Evolutionary conservation across 2,329 filamentous ascomycete species (phyloP).

Genomic region (Verticillium longisporum): DNA sequence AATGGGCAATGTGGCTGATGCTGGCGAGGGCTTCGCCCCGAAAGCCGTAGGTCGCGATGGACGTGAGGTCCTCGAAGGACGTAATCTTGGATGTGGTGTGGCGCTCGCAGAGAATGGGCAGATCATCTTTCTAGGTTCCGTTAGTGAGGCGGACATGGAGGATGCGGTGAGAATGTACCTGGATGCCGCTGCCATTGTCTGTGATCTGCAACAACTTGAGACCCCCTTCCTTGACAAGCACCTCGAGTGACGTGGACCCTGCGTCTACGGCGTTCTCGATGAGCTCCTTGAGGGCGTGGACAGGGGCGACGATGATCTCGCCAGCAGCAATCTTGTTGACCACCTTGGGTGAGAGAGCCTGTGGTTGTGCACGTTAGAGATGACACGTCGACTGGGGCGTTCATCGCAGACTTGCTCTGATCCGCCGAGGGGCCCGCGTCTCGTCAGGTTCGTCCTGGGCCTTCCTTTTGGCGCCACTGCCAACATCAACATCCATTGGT

Average conservation of each 20-base stretch:
- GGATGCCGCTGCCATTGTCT: slow-evolving; percentile 93
- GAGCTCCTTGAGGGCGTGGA: slow-evolving; percentile 91
- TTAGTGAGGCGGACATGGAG: slow-evolving; percentile 10
- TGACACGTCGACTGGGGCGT: neutral
- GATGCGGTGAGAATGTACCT: slow-evolving; percentile 47
- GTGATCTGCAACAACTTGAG: slow-evolving; percentile 94
- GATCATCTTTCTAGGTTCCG: slow-evolving; percentile 67
- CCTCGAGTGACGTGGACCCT: slow-evolving; percentile 85
- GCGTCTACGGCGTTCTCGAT: slow-evolving; percentile 97
- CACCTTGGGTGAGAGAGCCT: slow-evolving; percentile 86
- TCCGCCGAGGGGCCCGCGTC: slow-evolving; percentile 37
- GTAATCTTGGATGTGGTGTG: slow-evolving; percentile 97
- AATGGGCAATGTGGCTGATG: slow-evolving; percentile 96
- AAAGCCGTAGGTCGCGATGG: slow-evolving; percentile 95
- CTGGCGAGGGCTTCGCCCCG: slow-evolving; percentile 92
- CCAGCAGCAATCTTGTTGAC: slow-evolving; percentile 98
- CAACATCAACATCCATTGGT: slow-evolving; percentile 36
- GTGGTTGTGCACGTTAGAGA: slow-evolving; percentile 2
- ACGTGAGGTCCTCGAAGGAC: slow-evolving; percentile 82
- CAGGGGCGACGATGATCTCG: slow-evolving; percentile 95
- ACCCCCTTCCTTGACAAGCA: slow-evolving; percentile 90
- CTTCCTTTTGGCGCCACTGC: slow-evolving; percentile 43
- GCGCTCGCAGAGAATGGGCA: slow-evolving; percentile 86
- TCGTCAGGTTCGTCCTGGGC: slow-evolving; percentile 29
- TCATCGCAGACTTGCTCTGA: slow-evolving; percentile 32